phyloP scores from a whole-genome alignment of 2,329 filamentous ascomycete genomes.

The Claviceps arundinis region DNA sequence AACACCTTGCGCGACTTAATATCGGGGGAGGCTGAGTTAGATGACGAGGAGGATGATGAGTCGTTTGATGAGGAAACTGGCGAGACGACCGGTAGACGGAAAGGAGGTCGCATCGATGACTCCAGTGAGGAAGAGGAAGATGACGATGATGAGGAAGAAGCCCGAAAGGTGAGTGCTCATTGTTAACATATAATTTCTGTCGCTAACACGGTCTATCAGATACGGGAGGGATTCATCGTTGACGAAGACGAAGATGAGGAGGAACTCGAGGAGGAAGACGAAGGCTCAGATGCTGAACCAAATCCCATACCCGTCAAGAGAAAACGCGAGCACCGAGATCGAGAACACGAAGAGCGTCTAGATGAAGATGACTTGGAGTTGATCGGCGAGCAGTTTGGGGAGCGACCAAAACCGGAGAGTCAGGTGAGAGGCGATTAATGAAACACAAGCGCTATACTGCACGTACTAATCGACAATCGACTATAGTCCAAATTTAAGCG shows the following conservation, averaged over 20 bases:
- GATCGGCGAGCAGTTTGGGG: conserved; percentile 71
- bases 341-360: conserved; percentile 74
- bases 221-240: conserved; percentile 90
- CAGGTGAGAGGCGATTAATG: conserved; percentile 41
- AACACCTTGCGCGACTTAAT: conserved; percentile 62
- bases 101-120: conserved; percentile 46
- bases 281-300: conserved; percentile 39
- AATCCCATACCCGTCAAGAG: conserved; percentile 47
- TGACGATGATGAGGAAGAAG: conserved; percentile 81
- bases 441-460: neutral
- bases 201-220: conserved; percentile 32
- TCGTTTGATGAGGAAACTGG: conserved; percentile 67
- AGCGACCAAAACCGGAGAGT: conserved; percentile 43
- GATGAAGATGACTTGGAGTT: conserved; percentile 95
- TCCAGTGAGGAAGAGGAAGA: conserved; percentile 89
- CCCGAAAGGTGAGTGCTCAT: conserved; percentile 44
- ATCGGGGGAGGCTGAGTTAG: conserved; percentile 73
- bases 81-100: conserved; percentile 35
- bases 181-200: neutral
- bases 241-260: conserved; percentile 56
- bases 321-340: conserved; percentile 64
- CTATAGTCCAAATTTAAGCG: conserved; percentile 82
- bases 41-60: conserved; percentile 74
- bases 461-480: neutral
- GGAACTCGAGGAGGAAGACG: conserved; percentile 56